These are phyloP conservation scores for Dendrocalamus latiflorus DNA, from an alignment of 202 grass and related monocot species.

Conservation along the genomic window DNA sequence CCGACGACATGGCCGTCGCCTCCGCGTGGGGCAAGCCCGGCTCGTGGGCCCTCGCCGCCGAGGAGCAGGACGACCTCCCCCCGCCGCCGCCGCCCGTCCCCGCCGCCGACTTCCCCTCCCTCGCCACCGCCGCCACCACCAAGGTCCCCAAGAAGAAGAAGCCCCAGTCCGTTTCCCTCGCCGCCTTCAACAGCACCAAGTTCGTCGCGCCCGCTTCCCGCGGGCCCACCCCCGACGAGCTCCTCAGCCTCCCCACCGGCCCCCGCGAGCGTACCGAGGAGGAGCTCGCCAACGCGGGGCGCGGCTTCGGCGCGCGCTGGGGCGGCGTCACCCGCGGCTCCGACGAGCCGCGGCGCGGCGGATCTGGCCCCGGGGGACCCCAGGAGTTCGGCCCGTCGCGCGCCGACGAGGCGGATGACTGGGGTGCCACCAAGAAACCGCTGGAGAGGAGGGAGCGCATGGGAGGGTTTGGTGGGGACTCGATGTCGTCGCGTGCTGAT, in stretches of 20 bases:
- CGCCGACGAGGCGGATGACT: slow-evolving; percentile 62
- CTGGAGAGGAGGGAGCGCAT: slow-evolving; percentile 42
- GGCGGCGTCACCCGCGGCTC: slow-evolving; percentile 2
- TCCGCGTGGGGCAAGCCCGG: slow-evolving; percentile 74
- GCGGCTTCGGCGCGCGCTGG: slow-evolving; percentile 33
- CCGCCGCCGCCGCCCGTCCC: slow-evolving; percentile 29
- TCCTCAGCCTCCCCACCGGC: slow-evolving; percentile 46
- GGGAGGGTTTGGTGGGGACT: slow-evolving; percentile 41
- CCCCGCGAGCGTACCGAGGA: slow-evolving; percentile 63
- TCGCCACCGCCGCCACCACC: slow-evolving; percentile 51
- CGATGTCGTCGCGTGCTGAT: slow-evolving; percentile 42
- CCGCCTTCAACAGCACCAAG: slow-evolving; percentile 38
- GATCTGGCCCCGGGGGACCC: slow-evolving; percentile 21
- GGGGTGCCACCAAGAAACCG: slow-evolving; percentile 58
- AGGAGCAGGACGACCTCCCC: slow-evolving; percentile 50
- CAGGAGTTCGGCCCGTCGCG: slow-evolving; percentile 51
- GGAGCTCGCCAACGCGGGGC: slow-evolving; percentile 47
- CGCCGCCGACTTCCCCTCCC: slow-evolving; percentile 59
- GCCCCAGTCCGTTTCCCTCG: slow-evolving; percentile 45
- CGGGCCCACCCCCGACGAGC: slow-evolving; percentile 22
- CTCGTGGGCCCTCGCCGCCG: slow-evolving; percentile 64
- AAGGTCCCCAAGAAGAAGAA: slow-evolving; percentile 85
- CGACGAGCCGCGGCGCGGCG: slow-evolving; percentile 36
- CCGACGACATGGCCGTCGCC: slow-evolving; percentile 40
- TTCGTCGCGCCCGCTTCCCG: slow-evolving; percentile 14